Evolutionary conservation across 164 flowering plant species (phyloP).

Genomic region (Cinnamomum micranthum): DNA sequence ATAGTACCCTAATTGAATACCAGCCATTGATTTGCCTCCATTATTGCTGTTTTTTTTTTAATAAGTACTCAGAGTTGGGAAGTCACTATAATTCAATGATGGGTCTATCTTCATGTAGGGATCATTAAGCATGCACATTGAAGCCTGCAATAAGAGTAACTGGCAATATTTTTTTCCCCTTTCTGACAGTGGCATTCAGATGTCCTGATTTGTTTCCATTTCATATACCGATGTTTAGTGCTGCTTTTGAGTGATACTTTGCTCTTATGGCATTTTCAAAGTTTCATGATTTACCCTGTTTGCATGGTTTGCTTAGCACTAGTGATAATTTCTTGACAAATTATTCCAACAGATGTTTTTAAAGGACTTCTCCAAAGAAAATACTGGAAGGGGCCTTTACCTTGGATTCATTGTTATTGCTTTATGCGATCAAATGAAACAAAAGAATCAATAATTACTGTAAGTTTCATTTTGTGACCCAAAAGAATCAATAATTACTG

Average conservation of each 20-base stretch:
- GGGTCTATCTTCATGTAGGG: no score
- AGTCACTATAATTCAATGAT: no score
- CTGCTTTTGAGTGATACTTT: neutral
- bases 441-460: constrained; percentile 57
- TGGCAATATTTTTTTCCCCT: neutral
- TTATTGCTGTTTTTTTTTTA: no score
- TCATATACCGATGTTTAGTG: neutral
- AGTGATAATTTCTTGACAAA: neutral
- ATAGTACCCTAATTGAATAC: no score
- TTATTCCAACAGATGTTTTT: constrained; percentile 62
- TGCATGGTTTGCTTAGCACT: neutral
- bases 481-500: constrained; percentile 57
- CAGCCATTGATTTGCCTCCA: no score
- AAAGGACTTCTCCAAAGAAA: constrained; percentile 52
- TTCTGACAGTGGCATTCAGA: neutral
- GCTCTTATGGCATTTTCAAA: neutral
- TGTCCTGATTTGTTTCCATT: neutral
- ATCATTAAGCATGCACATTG: no score
- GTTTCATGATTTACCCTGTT: neutral
- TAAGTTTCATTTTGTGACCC: constrained; percentile 38
- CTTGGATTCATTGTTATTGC: constrained; percentile 96
- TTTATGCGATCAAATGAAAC: constrained; percentile 82
- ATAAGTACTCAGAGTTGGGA: no score
- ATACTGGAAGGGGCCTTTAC: constrained; percentile 79
- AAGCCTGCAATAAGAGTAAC: no score